Evolutionary conservation across 2,329 filamentous ascomycete genomes (phyloP), one percentile per base, ranked within the genome.

Genomic region (Colletotrichum kahawae): DNA sequence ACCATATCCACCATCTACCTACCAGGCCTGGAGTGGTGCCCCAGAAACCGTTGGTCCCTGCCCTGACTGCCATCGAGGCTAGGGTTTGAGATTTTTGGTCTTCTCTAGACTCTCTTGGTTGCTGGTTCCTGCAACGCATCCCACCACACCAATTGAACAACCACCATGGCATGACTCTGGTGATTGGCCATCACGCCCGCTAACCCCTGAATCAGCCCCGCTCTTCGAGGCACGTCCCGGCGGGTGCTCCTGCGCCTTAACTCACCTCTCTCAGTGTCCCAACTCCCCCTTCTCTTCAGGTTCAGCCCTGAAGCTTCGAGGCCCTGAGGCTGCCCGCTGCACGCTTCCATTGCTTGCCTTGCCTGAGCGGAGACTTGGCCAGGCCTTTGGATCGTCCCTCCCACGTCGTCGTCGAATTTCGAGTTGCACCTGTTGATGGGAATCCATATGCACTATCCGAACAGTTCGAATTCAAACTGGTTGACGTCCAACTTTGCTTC

Each of bases 11-110:
- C 38, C 38, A 43, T 18, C 38, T n/a, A 1, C 38, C 36, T 38
- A 38, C 34, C 36, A 43, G 18, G 38, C 38, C n/a, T 43, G 38
- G 16, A 43, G 43, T 48, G 43, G 43, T 48, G 43, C 72, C 72
- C 72, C 68, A 56, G 72, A 72, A 72, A 75, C 38, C 16, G 62
- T 36, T 67, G 72, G 68, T 67, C 62, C 62, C 27, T 57, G 59
- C 71, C 51, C 67, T 59, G 67, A 48, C 21, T 62, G 43, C 68
- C 18, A 43, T 72, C 43, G 56, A 54, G 67, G 60, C 67, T 71
- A 74, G 63, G 51, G 72, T 75, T 72, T 71, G 69, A 71, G 69
- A 71, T 72, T 67, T 63, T 59, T 63, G 9, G 36, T 31, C 16
- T n/a, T 21, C 60, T 62, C 60, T 24, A 21, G 59, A 21, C n/a